Evolutionary conservation across 805 yeast genomes (phyloP).

Genomic region (Schwanniomyces polymorphus): DNA sequence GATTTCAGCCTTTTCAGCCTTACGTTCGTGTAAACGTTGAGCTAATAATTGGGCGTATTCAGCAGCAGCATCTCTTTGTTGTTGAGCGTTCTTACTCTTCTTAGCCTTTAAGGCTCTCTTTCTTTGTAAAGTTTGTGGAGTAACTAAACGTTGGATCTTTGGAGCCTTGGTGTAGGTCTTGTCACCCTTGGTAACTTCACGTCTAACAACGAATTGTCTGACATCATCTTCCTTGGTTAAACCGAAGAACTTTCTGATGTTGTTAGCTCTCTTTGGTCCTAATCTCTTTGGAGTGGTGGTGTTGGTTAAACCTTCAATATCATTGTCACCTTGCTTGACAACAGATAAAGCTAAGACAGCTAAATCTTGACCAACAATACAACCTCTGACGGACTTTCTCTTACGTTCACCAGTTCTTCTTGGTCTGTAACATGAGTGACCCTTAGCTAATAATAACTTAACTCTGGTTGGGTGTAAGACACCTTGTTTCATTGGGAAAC

Average conservation of each 20-base stretch:
- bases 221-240: conserved; percentile 92
- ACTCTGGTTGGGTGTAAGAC: conserved; percentile 99
- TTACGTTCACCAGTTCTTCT: conserved; percentile 99
- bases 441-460: conserved; percentile 88
- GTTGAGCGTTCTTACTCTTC: conserved; percentile 96
- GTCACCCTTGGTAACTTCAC: conserved; percentile 97
- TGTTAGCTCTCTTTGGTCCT: conserved; percentile 99
- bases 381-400: conserved; percentile 99
- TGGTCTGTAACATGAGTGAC: conserved; percentile 99
- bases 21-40: conserved; percentile 96
- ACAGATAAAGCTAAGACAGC: conserved; percentile 91
- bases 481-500: conserved; percentile 99
- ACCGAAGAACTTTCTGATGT: conserved; percentile 99
- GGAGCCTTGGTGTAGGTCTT: conserved; percentile 99
- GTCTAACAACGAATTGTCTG: conserved; percentile 89
- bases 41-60: conserved; percentile 99
- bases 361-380: conserved; percentile 96
- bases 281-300: conserved; percentile 95
- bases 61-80: conserved; percentile 99
- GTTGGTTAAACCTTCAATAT: conserved; percentile 95
- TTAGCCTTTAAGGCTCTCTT: conserved; percentile 94
- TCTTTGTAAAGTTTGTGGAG: conserved; percentile 99
- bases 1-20: conserved; percentile 97
- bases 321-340: conserved; percentile 96
- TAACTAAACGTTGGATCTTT: conserved; percentile 98